Evolutionary conservation across 164 flowering plant genomes (phyloP), one percentile per base, ranked within the genome.

Genomic region (Liriodendron chinense): DNA sequence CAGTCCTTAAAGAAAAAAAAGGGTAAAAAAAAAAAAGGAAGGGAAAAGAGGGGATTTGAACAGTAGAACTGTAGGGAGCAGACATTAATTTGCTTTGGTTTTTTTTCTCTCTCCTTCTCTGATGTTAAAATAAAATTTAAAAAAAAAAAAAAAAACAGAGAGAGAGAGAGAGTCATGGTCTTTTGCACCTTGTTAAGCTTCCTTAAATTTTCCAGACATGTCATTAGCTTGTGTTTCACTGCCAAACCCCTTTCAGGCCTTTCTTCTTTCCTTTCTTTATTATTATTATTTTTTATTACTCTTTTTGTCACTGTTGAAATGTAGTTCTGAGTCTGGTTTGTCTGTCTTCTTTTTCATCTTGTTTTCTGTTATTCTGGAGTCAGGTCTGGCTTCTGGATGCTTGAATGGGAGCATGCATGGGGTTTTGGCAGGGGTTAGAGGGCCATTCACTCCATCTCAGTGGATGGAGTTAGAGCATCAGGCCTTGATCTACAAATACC

Each of bases 361-460:
- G 6, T 23, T 25, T 14, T 47, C 53, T 9, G 18, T 10, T 26
- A 18, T 7, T 28, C 9, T 65, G 16, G 12, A 47, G 71, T 63
- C 82, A 86, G 91, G 89, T 75, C 85, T 81, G 79, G 85, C 80
- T 76, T 76, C 84, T 65, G 93, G 87, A 68, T 78, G 83, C 74
- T 80, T 76, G 71, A 82, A 78, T 81, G 79, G 78, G 67, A 80
- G 66, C 81, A 78, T 84, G 80, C 88, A 85, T 74, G 92, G 91
- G 70, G 80, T 78, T 53, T 34, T 90, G 28, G 7, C 84, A n/a
- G 87, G 90, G n/a, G 72, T 78, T 8, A 84, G 88, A 83, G 96
- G 94, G 9, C 90, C 91, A 74, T 92, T 94, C 72, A 91, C 96
- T 48, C 91, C 90, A 65, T 87, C 92, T 25, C 98, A 94, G 64